Base-by-base conservation (phyloP, 495 filamentous ascomycete species). In the Podospora didyma region DNA sequence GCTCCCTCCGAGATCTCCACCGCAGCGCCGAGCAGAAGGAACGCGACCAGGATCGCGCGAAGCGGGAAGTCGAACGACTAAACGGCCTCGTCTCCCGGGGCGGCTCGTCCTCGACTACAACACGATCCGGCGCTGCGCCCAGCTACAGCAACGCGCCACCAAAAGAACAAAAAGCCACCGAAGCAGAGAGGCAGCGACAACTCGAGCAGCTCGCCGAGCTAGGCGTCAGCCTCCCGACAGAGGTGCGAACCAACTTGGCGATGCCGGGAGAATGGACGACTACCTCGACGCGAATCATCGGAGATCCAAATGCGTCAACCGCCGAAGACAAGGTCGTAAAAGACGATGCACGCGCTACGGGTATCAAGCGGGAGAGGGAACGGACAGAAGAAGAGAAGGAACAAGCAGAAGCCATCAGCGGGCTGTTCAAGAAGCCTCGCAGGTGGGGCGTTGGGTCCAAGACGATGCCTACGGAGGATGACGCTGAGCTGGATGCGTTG, bases 231-330 rank as follows among this genome's bases (percentile, higher is more conserved):
- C 82, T 97, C 34, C 94, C 94, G 11, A 85, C 91, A 26, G 87
- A 93, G 62, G 84, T 85, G 60, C 76, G 90, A 50, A 71, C 77
- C 7, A 87, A 91, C 53, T 85, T 96, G 84, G 91, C 91, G 4
- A 80, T 96, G 76, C 86, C 86, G n/a, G 90, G 94, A 20, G 88
- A 94, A 46, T 99, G 94, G 94, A 80, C 89, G 63, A 87, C 86
- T 7, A 81, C 89, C 1, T 79, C 81, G 2, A 82, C 86, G 65
- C 69, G 73, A 56, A 64, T 76, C 16, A 63, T 79, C 23, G 19
- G 66, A 16, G 60, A 70, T 50, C 39, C 11, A 66, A 65, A 54
- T 51, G 14, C 65, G n/a, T n/a, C n/a, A n/a, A n/a, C n/a, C n/a
- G n/a, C 62, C 44, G 60, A 61, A 6, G 26, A n/a, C n/a, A n/a